Evolutionary conservation across 495 filamentous ascomycete species (phyloP), one percentile per base, ranked within the genome.

Genomic region (Astrothelium macrocarpum): DNA sequence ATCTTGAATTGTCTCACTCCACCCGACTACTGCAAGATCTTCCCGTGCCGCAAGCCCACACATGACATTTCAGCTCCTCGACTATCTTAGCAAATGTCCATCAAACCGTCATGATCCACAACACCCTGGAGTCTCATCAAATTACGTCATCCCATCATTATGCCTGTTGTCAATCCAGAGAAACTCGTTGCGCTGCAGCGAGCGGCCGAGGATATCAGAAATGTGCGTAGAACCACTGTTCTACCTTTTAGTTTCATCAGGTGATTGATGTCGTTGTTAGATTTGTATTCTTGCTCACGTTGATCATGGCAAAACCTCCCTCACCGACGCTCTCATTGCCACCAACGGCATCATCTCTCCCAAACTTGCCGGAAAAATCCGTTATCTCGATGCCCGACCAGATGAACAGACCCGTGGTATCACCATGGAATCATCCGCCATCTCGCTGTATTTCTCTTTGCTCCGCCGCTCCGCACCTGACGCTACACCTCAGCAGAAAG

Each of bases 311-410:
- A 99, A 99, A 78, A 99, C 94, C 5, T 97, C 95, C 25, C 86
- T 99, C 66, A 95, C 92, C 53, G 94, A 99, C 72, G 90, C 90
- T 63, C 86, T 99, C 56, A 90, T 99, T 68, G 91, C 95, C 75
- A 97, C 95, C 68, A 99, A 99, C 83, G 94, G 94, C 79, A 97
- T 99, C 77, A 97, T 99, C 70, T 97, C 95, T 14, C 89, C 92
- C 45, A 97, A 97, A 72, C 78, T 99, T 66, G 94, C 94, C 66
- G 94, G 94, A 72, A 96, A 97, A 79, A 96, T 97, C 75, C 89
- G 94, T 68, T 99, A 96, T 73, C 85, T 99, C 31, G 94, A 99
- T 75, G 96, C 93, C 23, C 84, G 94, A 53, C 91, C 95, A 16
- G 94, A 99, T 78, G 94, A 99, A 76, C 94, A 99, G 78, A 83